A percentile compares a stretch with the other conserved stretches of the same genome.
Evolutionary conservation across 1,284 basidiomycete genomes (phyloP).

Genomic region (Ustilago xerochloae): DNA sequence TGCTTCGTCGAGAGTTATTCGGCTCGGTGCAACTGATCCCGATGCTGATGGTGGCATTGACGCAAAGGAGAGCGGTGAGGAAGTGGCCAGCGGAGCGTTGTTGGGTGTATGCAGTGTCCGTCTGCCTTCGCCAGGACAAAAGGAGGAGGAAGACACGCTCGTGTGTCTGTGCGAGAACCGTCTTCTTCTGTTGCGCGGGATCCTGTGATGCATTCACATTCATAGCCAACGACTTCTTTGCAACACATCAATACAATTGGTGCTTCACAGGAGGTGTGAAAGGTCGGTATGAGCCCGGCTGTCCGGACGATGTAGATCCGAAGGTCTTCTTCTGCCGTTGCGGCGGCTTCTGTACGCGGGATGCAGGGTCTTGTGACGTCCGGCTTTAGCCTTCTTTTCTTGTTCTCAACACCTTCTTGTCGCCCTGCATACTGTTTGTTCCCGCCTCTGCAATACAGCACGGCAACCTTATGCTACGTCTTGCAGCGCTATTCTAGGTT

Average conservation of each 20-base stretch:
- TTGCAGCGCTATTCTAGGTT: too few relatives aligned
- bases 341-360: neutral
- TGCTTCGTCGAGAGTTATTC: slow-evolving; percentile 39
- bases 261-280: neutral
- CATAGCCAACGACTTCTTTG: neutral
- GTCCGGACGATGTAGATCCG: neutral
- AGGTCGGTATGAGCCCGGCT: neutral
- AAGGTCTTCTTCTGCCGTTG: neutral
- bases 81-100: slow-evolving; percentile 26
- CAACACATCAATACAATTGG: too few relatives aligned
- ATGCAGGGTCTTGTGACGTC: slow-evolving; percentile 36
- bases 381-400: neutral
- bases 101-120: slow-evolving; percentile 26
- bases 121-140: neutral
- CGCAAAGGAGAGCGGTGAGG: neutral
- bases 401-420: too few relatives aligned
- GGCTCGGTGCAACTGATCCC: slow-evolving; percentile 22
- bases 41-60: neutral
- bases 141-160: slow-evolving; percentile 18
- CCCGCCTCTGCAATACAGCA: too few relatives aligned
- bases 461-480: too few relatives aligned
- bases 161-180: slow-evolving; percentile 45
- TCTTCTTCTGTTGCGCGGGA: slow-evolving; percentile 29
- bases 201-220: slow-evolving; percentile 10
- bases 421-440: too few relatives aligned